Conservation (phyloP, 352 stramenopile genomes). For the Phytophthora idaei region DNA sequence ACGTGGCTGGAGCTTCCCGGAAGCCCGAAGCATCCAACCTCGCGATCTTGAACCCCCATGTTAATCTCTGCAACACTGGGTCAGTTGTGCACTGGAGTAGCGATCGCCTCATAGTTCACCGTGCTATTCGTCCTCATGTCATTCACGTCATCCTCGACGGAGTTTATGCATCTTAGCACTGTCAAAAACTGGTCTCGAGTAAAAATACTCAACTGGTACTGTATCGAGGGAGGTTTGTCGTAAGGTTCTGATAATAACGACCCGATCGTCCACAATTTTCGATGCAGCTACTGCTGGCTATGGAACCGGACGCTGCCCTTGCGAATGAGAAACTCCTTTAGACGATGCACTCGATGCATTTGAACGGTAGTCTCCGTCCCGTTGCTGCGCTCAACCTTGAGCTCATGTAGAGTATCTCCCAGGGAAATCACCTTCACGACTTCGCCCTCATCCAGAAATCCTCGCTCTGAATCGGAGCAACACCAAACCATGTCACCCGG, state of each 20-base stretch:
- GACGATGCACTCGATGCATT: constrained; percentile 29
- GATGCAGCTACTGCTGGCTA: constrained; percentile 13
- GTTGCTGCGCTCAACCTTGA: constrained; percentile 37
- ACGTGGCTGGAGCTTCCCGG: constrained; percentile 20
- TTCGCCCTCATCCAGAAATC: constrained; percentile 15
- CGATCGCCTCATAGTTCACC: background rate
- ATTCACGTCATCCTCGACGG: constrained; percentile 21
- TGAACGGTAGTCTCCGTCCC: constrained; percentile 22
- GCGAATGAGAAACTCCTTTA: constrained; percentile 48
- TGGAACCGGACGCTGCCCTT: constrained; percentile 39
- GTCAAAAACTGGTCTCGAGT: background rate
- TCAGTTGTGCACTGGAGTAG: constrained; percentile 5
- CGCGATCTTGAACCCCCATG: constrained; percentile 20
- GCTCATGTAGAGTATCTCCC: constrained; percentile 14
- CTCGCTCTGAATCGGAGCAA: constrained; percentile 10
- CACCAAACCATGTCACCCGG: constrained; percentile 51
- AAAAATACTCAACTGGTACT: constrained; percentile 20
- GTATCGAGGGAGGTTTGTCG: background rate
- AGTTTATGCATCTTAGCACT: constrained; percentile 3
- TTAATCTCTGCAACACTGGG: background rate
- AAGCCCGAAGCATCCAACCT: constrained; percentile 37
- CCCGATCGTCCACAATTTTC: too few relatives aligned
- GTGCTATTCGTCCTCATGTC: constrained; percentile 20
- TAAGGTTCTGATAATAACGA: constrained; percentile 24
- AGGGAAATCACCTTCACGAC: constrained; percentile 44